A percentile compares a stretch with the other conserved stretches of the same genome.
Evolutionary conservation across 1,284 basidiomycete species (phyloP).

Genomic region (Naganishia sp.): DNA sequence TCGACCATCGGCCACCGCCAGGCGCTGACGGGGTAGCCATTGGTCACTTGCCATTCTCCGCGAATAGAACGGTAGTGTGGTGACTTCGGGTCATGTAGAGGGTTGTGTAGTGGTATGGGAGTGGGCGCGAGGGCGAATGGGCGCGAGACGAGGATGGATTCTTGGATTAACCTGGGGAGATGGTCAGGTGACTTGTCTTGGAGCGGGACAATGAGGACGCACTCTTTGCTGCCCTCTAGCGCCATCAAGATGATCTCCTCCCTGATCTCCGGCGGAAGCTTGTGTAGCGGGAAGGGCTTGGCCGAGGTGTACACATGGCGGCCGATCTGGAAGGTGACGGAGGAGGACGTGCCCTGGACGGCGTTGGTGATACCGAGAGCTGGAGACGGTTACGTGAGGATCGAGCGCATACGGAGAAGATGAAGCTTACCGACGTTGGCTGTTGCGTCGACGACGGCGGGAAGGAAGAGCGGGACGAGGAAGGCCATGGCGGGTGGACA

Average conservation of each 20-base stretch:
- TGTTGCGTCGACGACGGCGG: conserved; percentile 39
- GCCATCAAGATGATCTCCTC: conserved; percentile 41
- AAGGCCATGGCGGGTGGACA: conserved; percentile 35
- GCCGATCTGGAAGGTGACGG: conserved; percentile 43
- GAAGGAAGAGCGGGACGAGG: conserved; percentile 41
- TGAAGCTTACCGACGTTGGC: conserved; percentile 41
- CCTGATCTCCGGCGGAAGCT: conserved; percentile 40
- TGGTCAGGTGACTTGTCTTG: not conserved
- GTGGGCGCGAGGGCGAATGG: conserved; percentile 18
- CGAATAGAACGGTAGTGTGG: conserved; percentile 41
- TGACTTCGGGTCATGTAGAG: conserved; percentile 36
- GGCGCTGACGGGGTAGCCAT: conserved; percentile 41
- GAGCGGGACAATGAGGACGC: not conserved
- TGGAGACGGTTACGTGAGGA: conserved; percentile 9
- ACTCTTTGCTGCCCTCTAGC: conserved; percentile 39
- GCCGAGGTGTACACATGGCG: conserved; percentile 39
- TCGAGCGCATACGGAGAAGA: not conserved
- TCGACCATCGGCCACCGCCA: conserved; percentile 41
- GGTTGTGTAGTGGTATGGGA: conserved; percentile 32
- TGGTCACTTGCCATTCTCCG: conserved; percentile 39
- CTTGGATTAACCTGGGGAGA: conserved; percentile 37
- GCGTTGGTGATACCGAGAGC: conserved; percentile 44
- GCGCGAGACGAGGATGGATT: conserved; percentile 35
- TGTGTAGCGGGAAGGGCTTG: conserved; percentile 37
- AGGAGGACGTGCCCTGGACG: conserved; percentile 38